A percentile compares a stretch with the other conserved stretches of the same genome.
phyloP scores from a whole-genome alignment of 2,329 filamentous ascomycete genomes.

The Diaporthe longicolla region DNA sequence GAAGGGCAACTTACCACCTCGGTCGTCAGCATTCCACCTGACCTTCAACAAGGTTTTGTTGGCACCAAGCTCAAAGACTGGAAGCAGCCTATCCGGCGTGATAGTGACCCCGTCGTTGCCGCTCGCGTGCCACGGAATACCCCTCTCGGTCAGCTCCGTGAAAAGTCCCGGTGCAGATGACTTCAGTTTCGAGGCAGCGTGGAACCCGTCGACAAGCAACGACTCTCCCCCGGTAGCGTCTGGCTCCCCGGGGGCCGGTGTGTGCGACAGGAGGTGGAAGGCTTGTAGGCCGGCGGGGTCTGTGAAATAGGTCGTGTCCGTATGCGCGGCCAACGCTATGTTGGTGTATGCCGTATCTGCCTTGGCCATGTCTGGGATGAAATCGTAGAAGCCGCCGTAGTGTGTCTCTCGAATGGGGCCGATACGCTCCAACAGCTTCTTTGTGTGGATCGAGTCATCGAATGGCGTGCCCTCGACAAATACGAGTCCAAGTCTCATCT shows the following conservation, averaged over 20 bases:
- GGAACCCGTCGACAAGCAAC: constrained; percentile 89
- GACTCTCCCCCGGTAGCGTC: constrained; percentile 77
- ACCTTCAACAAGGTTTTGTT: constrained; percentile 55
- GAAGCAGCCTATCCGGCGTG: constrained; percentile 76
- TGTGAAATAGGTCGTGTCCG: constrained; percentile 95
- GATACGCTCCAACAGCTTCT: constrained; percentile 83
- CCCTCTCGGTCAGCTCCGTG: constrained; percentile 65
- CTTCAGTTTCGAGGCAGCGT: constrained; percentile 67
- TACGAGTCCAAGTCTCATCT: constrained; percentile 81
- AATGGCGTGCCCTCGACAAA: constrained; percentile 80
- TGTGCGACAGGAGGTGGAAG: constrained; percentile 91
- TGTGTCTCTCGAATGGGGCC: constrained; percentile 91
- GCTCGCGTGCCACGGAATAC: constrained; percentile 85
- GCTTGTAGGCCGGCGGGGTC: constrained; percentile 93
- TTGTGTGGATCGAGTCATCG: constrained; percentile 77
- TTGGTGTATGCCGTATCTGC: constrained; percentile 95
- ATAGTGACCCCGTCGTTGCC: constrained; percentile 90
- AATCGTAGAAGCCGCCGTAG: constrained; percentile 86
- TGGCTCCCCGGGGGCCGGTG: constrained; percentile 60
- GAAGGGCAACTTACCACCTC: constrained; percentile 61
- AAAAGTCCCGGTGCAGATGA: constrained; percentile 57
- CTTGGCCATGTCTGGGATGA: constrained; percentile 87
- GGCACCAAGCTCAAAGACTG: constrained; percentile 77
- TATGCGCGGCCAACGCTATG: constrained; percentile 85
- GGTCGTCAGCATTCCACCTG: constrained; percentile 94